Base-by-base conservation (phyloP, 192 early-diverging fungal genomes). In the Rhizophagus clarus region DNA sequence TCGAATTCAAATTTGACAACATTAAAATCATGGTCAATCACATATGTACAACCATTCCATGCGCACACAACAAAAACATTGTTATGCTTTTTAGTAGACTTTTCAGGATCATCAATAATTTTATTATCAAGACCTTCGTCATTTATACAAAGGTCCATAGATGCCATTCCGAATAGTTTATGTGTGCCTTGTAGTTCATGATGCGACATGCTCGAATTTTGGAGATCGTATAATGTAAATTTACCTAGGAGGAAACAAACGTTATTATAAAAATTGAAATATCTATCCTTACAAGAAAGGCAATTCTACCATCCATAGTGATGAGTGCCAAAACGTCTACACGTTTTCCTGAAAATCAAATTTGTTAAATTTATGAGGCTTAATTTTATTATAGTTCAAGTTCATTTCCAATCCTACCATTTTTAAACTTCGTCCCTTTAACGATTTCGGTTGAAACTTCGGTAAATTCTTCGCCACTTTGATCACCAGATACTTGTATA, bases 31-130 rank as follows among this genome's bases (percentile, higher is more conserved):
- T 80, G 80, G 24, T 90, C 89, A 68, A 90, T 90, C 29, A 90
- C 79, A 61, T 88, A 90, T 9, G 89, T 90, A 26, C 84, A 82
- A 0, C 89, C 89, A 69, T 88, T 88, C 89, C 89, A 90, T 1
- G 89, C 87, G 62, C 89, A 90, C 0, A 84, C 86, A 0, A 90
- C 89, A 81, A 90, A 90, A 60, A 88, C 79, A 29, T 90, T 88
- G 29, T 84, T 77, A 20, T 70, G 82, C 20, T 82, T 81, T 32
- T 7, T 42, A 17, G 8, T 20, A 12, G 49, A 28, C 61, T 51
- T 69, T 40, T 61, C 32, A 2, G 66, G 20, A 12, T 77, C 75
- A 29, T 45, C n/a, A 17, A 31, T 15, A 6, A 31, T 40, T 22
- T 32, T 61, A 24, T 80, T 75, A 31, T 76, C 17, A 11, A 45